Evolutionary conservation across 2,329 filamentous ascomycete species (phyloP), one percentile per base, ranked within the genome.

Genomic region (Erysiphe pulchra): DNA sequence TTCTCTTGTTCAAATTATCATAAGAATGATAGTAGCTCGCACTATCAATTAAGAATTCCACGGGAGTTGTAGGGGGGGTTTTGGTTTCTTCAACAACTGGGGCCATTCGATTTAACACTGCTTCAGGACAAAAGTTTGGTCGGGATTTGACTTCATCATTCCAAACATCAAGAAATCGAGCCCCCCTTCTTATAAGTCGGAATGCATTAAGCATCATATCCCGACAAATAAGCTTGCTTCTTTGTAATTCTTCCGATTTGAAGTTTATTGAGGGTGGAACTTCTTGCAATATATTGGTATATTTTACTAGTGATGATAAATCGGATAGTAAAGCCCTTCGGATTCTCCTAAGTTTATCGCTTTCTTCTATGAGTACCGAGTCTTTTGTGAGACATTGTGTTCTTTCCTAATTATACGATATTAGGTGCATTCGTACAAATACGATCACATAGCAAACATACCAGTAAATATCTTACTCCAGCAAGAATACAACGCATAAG

Each of bases 401-500:
- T 55, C 76, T 78, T 67, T 95, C 86, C 83, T 92, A 55, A 47
- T 46, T 44, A 44, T 31, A 14, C 14, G 14, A 8, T 8, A 11
- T 17, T 37, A 30, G 20, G 5, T 18, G 30, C 24, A 13, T 24
- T 6, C 24, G 8, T 28, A 28, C 24, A 28, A 9, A 28, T 28
- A 9, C 24, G 24, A 28, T 28, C 4, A 28, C 24, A 24, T 24
- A 8, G 8, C 13, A 11, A 32, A 69, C 82, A 63, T 70, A 92
- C 84, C 61, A 98, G 61, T 38, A 98, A 70, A 62, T 80, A 86
- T 42, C 90, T 75, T 47, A 95, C 87, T 31, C 90, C 90, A 9
- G 85, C 86, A 55, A 95, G 92, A 57, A 94, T 78, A 20, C 83
- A 84, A 61, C 85, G 79, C 69, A 94, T 87, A 58, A 92, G 90